Evolutionary conservation across 306 rosid genomes (phyloP), one percentile per base, ranked within the genome.

Genomic region (Trifolium dubium): DNA sequence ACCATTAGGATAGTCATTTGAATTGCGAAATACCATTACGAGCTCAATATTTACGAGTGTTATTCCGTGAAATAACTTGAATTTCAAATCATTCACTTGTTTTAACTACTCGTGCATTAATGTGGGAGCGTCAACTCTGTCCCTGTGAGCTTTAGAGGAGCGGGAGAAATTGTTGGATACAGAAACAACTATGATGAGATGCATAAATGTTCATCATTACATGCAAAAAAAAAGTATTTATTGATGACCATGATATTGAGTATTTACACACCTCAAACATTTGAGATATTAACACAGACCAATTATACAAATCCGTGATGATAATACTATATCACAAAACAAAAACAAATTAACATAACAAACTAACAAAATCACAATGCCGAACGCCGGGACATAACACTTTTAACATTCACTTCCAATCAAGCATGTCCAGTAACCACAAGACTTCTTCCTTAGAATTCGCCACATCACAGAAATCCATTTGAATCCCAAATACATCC

Each of bases 391-490:
- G 55, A 56, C 60, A 80, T 68, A 61, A 29, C 14, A 76, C 29
- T 77, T 62, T 63, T 23, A 62, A 73, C 64, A 63, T 60, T 85
- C 83, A 95, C 89, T 89, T 90, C 99, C 99, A 95, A 79, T 95
- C 96, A 39, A 95, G 99, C 90, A 92, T 88, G 80, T 95, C 97
- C 79, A 92, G 59, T 31, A 95, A 84, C 93, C 98, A 88, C 80
- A 92, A 76, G 72, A 95, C 96, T 79, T 92, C 99, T 41, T 89
- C 93, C 92, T 90, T 86, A 0, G 99, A 82, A 70, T 84, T 90
- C 41, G 99, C 97, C 69, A 89, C 95, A 80, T 92, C 96, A 79
- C 90, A 85, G 85, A 92, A 95, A 87, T 95, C 99, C 90, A 95
- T 88, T 81, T 88, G 96, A 67, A 95, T 86, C 69, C 92, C 99